Percentiles rank a stretch among this genome's conserved stretches.
These are phyloP conservation scores for Alternaria arborescens DNA, from an alignment of 2,329 filamentous ascomycete genomes.

Conservation along the genomic window DNA sequence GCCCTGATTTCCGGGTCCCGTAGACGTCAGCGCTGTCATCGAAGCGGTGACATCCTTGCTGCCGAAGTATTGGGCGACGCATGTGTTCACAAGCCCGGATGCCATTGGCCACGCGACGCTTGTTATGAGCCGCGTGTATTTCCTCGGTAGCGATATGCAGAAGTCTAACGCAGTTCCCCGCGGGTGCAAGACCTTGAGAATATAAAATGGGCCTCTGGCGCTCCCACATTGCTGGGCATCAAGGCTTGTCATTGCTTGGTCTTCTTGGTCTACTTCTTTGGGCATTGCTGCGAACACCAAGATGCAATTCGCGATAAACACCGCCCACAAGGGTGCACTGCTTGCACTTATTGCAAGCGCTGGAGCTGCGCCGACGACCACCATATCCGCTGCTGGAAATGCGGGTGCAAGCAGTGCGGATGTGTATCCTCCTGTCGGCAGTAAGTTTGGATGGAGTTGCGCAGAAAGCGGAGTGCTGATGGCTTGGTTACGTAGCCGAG, in stretches of 20 bases:
- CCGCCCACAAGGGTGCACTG: conserved; percentile 16
- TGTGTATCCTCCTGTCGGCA: conserved; percentile 35
- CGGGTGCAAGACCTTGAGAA: neutral
- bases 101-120: neutral
- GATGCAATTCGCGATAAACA: conserved; percentile 15
- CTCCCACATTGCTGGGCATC: conserved; percentile 23
- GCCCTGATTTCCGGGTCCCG: neutral
- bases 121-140: conserved; percentile 10
- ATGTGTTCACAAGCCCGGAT: neutral
- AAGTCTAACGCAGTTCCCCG: conserved; percentile 1
- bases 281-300: conserved; percentile 2
- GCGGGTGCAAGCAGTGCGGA: conserved; percentile 30
- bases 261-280: neutral
- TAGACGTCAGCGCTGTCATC: conserved; percentile 1
- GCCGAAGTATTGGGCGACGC: neutral
- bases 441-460: conserved; percentile 24
- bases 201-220: conserved; percentile 22
- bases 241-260: conserved; percentile 33
- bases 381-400: conserved; percentile 24
- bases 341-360: conserved; percentile 18
- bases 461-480: conserved; percentile 9
- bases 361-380: conserved; percentile 26
- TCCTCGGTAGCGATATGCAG: neutral
- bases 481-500: conserved; percentile 22
- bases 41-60: neutral